Conservation (phyloP, 306 rosid species). For the Cicer judaicum region DNA sequence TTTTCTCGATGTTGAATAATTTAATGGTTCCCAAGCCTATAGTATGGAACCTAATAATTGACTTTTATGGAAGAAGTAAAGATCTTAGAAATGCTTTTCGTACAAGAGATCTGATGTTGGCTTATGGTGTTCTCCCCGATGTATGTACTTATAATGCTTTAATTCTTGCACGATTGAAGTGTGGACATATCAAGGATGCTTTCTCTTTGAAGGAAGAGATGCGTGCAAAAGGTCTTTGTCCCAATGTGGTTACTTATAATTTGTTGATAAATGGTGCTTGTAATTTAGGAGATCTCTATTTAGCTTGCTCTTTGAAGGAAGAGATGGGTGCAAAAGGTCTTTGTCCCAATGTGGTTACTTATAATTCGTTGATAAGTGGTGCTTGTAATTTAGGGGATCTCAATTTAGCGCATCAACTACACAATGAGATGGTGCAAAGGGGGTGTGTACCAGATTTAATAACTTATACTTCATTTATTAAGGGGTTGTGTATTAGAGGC, state of each 20-base stretch:
- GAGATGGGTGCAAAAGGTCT: too few species aligned
- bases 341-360: too few species aligned
- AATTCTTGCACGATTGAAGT: constrained; percentile 67
- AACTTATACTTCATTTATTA: constrained; percentile 73
- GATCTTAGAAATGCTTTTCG: constrained; percentile 61
- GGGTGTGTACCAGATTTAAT: constrained; percentile 72
- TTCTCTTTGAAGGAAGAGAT: constrained; percentile 71
- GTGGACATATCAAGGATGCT: constrained; percentile 60
- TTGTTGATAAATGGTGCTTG: constrained; percentile 77
- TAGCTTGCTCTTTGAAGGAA: constrained; percentile 33
- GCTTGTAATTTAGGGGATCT: too few species aligned
- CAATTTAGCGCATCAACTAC: constrained; percentile 49
- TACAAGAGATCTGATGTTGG: constrained; percentile 69
- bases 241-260: constrained; percentile 83
- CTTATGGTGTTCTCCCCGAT: constrained; percentile 68
- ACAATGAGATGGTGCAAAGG: constrained; percentile 64
- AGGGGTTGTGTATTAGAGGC: constrained; percentile 65
- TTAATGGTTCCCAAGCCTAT: constrained; percentile 65
- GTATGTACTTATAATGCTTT: constrained; percentile 84
- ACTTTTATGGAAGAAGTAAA: constrained; percentile 67
- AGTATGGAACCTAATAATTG: constrained; percentile 73
- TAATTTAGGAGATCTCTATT: constrained; percentile 48
- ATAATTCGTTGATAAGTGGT: too few species aligned
- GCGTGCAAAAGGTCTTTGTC: constrained; percentile 57
- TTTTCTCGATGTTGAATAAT: constrained; percentile 60